Evolutionary conservation across 352 stramenopile species (phyloP).

Genomic region (Phytophthora rubi): DNA sequence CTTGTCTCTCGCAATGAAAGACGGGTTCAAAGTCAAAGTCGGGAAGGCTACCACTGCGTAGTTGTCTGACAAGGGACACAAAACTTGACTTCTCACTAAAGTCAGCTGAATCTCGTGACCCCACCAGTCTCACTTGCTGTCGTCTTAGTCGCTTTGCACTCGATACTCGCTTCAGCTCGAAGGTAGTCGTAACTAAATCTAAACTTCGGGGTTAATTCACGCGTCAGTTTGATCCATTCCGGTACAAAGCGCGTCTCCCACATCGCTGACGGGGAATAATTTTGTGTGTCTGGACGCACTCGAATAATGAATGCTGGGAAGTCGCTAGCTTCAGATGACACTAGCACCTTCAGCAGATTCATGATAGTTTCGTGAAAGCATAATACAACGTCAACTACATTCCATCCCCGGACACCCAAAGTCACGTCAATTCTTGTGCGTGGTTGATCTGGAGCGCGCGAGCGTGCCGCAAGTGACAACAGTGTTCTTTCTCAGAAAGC

Average conservation of each 20-base stretch:
- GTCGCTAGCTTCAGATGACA: background rate
- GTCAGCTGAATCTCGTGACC: too few species aligned
- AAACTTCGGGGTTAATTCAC: slow-evolving; percentile 16
- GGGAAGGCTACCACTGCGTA: background rate
- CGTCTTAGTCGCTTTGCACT: background rate
- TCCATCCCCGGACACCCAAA: slow-evolving; percentile 25
- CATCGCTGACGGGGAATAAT: slow-evolving; percentile 25
- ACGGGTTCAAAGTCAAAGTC: slow-evolving; percentile 25
- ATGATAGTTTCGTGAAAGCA: slow-evolving; percentile 34
- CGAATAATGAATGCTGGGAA: slow-evolving; percentile 29
- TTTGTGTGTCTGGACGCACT: slow-evolving; percentile 30
- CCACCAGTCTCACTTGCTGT: too few species aligned
- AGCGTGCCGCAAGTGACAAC: slow-evolving; percentile 15
- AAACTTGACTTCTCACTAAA: too few species aligned
- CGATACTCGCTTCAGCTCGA: slow-evolving; percentile 7
- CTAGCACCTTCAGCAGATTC: slow-evolving; percentile 7
- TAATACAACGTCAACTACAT: slow-evolving; percentile 23
- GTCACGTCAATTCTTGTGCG: slow-evolving; percentile 27
- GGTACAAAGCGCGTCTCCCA: slow-evolving; percentile 24
- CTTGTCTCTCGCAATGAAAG: slow-evolving; percentile 42
- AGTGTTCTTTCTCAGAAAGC: slow-evolving; percentile 22
- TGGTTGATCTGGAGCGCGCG: background rate
- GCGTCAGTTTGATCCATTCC: slow-evolving; percentile 30
- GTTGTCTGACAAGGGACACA: too few species aligned
- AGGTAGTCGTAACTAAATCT: slow-evolving; percentile 35